phyloP scores from a whole-genome alignment of 129 eudicot species.

The Flaveria robusta region DNA sequence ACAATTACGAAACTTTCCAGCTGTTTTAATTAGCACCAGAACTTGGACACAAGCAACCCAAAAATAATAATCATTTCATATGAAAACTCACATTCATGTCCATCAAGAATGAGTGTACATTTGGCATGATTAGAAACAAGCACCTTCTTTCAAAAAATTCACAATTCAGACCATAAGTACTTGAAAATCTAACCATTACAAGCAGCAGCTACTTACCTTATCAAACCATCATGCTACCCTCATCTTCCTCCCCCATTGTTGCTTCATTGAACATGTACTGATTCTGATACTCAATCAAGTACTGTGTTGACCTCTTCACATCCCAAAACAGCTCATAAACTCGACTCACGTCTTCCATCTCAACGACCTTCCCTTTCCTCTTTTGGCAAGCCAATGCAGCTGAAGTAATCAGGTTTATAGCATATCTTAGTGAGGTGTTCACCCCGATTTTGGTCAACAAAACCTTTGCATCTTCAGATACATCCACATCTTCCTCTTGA shows the following conservation, averaged over 20 bases:
- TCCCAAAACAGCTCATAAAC: conserved; percentile 78
- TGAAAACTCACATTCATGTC: not conserved
- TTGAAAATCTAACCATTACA: not conserved
- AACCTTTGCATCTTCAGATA: conserved; percentile 81
- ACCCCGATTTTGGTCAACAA: conserved; percentile 85
- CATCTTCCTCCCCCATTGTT: conserved; percentile 52
- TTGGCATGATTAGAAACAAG: not conserved
- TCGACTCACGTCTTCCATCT: conserved; percentile 80
- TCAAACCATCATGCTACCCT: conserved; percentile 52
- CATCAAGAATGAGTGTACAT: too few relatives aligned
- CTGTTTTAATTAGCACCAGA: not conserved
- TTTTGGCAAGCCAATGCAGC: conserved; percentile 81
- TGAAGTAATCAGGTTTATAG: conserved; percentile 73
- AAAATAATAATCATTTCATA: not conserved
- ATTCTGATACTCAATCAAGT: conserved; percentile 87
- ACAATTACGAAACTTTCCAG: not conserved
- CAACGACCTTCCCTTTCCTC: conserved; percentile 80
- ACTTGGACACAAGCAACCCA: not conserved
- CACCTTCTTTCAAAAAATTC: not conserved
- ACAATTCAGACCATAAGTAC: not conserved
- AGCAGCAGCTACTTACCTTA: conserved; percentile 22
- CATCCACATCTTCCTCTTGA: conserved; percentile 91
- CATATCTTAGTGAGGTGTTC: conserved; percentile 73
- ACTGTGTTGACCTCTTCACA: conserved; percentile 87
- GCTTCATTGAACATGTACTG: conserved; percentile 84